Percentiles rank a stretch among this genome's conserved stretches.
phyloP scores from a whole-genome alignment of 139 green algal species.

The Coelastrella sp. region DNA sequence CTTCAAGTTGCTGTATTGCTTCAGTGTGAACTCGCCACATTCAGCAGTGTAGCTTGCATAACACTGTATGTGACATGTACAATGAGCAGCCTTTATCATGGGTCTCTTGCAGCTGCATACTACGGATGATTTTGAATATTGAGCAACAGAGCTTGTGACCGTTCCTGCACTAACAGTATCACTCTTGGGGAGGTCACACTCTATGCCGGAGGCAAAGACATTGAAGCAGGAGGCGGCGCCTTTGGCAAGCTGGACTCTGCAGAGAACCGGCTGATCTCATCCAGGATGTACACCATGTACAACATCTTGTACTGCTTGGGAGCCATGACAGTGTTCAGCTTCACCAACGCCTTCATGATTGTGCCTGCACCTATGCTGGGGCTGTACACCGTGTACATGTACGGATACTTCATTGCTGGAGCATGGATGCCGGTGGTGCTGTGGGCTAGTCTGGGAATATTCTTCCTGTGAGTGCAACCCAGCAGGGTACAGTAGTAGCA shows the following conservation, averaged over 20 bases:
- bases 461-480: no score
- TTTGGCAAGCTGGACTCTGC: slow-evolving; percentile 13
- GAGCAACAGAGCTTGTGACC: neutral
- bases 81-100: no score
- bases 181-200: neutral
- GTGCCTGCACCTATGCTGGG: neutral
- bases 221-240: neutral
- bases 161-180: neutral
- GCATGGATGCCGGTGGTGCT: neutral
- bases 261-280: neutral
- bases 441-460: neutral
- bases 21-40: no score
- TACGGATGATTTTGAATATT: neutral
- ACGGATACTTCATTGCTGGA: neutral
- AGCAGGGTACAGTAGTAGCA: no score
- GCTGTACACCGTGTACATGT: neutral
- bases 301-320: slow-evolving; percentile 5
- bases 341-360: neutral
- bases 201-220: neutral
- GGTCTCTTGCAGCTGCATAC: no score
- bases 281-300: neutral
- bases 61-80: no score
- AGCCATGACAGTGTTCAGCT: neutral
- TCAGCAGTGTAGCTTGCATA: no score
- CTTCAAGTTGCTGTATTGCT: no score